A percentile compares a stretch with the other conserved stretches of the same genome.
Conservation (phyloP, 306 rosid genomes). For the Gastrolobium villosum region DNA sequence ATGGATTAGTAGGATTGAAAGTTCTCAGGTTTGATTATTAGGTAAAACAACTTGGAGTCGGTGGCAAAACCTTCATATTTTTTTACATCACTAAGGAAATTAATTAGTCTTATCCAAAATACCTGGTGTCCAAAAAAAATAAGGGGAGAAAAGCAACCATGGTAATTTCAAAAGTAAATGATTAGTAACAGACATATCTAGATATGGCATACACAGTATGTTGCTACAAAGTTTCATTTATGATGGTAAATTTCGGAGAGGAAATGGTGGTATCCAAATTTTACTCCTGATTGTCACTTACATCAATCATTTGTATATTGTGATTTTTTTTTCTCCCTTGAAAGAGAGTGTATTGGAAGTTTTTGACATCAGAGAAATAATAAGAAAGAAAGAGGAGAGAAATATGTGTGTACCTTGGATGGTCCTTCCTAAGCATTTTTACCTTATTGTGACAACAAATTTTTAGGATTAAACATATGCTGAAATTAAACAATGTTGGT, state of each 20-base stretch:
- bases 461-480: background rate
- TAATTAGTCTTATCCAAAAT: too few relatives aligned
- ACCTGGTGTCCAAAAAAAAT: too few relatives aligned
- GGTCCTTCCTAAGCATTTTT: slow-evolving; percentile 94
- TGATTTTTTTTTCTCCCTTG: background rate
- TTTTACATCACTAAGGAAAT: too few relatives aligned
- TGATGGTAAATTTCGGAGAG: slow-evolving; percentile 5
- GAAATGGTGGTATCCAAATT: slow-evolving; percentile 12
- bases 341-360: background rate
- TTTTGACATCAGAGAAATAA: slow-evolving; percentile 6
- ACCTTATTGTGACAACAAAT: slow-evolving; percentile 24
- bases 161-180: slow-evolving; percentile 37
- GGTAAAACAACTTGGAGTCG: too few relatives aligned
- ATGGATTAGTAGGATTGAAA: too few relatives aligned
- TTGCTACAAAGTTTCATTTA: slow-evolving; percentile 20
- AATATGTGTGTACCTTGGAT: slow-evolving; percentile 69
- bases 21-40: too few relatives aligned
- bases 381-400: slow-evolving; percentile 21
- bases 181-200: background rate
- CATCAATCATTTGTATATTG: background rate
- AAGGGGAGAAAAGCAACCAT: too few relatives aligned
- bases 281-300: slow-evolving; percentile 1
- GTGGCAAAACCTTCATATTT: too few relatives aligned
- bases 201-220: background rate
- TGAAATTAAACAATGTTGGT: background rate